A percentile compares a stretch with the other conserved stretches of the same genome.
phyloP scores from a whole-genome alignment of 2,329 filamentous ascomycete species.

The Aspergillus quadrilineatus region DNA sequence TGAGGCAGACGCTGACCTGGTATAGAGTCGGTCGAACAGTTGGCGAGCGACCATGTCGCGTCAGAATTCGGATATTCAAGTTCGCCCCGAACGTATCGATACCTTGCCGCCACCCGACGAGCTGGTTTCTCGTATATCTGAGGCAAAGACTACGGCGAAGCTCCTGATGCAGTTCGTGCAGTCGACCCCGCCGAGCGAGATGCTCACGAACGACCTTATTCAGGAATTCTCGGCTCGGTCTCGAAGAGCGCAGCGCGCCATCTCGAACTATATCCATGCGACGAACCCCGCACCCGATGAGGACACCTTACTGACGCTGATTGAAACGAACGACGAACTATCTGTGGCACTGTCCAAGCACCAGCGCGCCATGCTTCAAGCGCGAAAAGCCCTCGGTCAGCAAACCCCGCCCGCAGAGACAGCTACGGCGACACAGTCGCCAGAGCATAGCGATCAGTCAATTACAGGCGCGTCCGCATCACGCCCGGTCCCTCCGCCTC shows the following conservation, averaged over 20 bases:
- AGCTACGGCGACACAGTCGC: slow-evolving; percentile 23
- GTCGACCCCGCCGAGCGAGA: slow-evolving; percentile 73
- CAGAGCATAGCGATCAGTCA: slow-evolving; percentile 18
- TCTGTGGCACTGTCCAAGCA: slow-evolving; percentile 79
- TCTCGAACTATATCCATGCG: slow-evolving; percentile 81
- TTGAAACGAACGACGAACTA: slow-evolving; percentile 91
- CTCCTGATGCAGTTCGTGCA: slow-evolving; percentile 89
- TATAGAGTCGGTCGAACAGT: slow-evolving; percentile 8
- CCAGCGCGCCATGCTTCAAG: slow-evolving; percentile 70
- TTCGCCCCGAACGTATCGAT: slow-evolving; percentile 43
- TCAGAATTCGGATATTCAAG: slow-evolving; percentile 19
- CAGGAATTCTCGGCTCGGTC: slow-evolving; percentile 90
- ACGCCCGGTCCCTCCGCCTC: slow-evolving; percentile 18
- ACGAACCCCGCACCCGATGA: slow-evolving; percentile 82
- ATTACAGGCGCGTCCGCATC: slow-evolving; percentile 19
- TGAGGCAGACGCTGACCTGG: background rate
- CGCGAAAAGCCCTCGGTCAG: slow-evolving; percentile 45
- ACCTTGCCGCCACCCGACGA: slow-evolving; percentile 67
- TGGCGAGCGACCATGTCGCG: slow-evolving; percentile 28
- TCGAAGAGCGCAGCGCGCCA: slow-evolving; percentile 72
- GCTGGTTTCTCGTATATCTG: slow-evolving; percentile 78
- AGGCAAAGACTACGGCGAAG: slow-evolving; percentile 86
- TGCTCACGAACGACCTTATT: slow-evolving; percentile 81
- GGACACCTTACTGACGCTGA: slow-evolving; percentile 87
- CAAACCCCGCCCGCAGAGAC: slow-evolving; percentile 4